Evolutionary conservation across 306 rosid species (phyloP), one percentile per base, ranked within the genome.

Genomic region (Arachis hypogaea): DNA sequence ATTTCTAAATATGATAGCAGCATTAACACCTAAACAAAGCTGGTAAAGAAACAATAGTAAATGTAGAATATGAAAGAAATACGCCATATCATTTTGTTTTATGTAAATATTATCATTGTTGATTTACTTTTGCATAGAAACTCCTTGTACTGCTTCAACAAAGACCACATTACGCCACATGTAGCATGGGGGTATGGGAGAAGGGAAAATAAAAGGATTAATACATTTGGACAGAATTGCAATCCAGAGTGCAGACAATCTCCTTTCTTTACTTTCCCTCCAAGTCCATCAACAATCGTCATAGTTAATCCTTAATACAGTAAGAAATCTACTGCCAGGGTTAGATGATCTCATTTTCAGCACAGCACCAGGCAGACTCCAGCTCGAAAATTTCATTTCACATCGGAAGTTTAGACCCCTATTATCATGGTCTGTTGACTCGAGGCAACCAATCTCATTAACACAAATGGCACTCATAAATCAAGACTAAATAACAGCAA

Each of bases 51-150:
- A 42, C 57, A 59, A 72, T 54, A 41, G 47, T 29, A 42, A 42
- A 74, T 40, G 61, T 47, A 67, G 22, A 69, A 80, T 36, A 64
- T 69, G 74, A 63, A 71, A 65, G 40, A 45, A 69, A 65, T 38
- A 69, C 43, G 42, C 64, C 67, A 78, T 43, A 44, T 56, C 6
- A 36, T 69, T 63, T 68, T 65, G 5, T 44, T 72, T 62, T 72
- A 12, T 41, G 36, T 16, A n/a, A 38, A n/a, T 50, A 50, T 56
- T 44, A 52, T 56, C 18, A 40, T 7, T 55, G 14, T 52, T 8
- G 52, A 57, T 76, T 57, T 45, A 66, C 71, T 41, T 16, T 59
- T 11, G 4, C 14, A 12, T 11, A 5, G 14, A 43, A 72, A 42
- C 28, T 28, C 73, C 64, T 59, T 38, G 46, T 51, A 58, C 12